These are phyloP conservation scores for Naganishia liquefaciens DNA, from an alignment of 1,284 basidiomycete species.

Conservation along the genomic window DNA sequence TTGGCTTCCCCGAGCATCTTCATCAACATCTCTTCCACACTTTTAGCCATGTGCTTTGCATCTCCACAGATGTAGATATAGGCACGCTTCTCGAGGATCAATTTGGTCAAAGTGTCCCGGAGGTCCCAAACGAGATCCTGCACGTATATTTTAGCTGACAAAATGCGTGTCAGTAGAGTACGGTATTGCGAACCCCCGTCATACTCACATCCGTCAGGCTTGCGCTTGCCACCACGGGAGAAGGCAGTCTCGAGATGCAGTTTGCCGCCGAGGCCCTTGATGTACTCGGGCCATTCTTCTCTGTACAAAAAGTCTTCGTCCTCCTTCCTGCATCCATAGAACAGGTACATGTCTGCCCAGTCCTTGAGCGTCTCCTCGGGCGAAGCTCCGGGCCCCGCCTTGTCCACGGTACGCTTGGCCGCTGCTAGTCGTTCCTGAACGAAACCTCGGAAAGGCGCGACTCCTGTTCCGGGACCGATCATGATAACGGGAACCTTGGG, in stretches of 20 bases:
- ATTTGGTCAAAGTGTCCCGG: conserved; percentile 75
- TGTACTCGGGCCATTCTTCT: conserved; percentile 91
- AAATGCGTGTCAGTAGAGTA: neutral
- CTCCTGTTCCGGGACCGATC: conserved; percentile 97
- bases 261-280: conserved; percentile 82
- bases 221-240: conserved; percentile 75
- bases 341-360: conserved; percentile 92
- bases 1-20: conserved; percentile 90
- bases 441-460: conserved; percentile 98
- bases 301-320: conserved; percentile 89
- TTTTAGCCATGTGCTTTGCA: conserved; percentile 92
- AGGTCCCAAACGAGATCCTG: conserved; percentile 93
- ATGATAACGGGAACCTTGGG: conserved; percentile 98
- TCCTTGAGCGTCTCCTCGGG: conserved; percentile 76
- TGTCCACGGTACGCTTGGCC: conserved; percentile 87
- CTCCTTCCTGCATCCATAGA: conserved; percentile 90
- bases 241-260: conserved; percentile 85
- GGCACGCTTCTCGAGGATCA: conserved; percentile 88
- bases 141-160: conserved; percentile 83
- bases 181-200: neutral
- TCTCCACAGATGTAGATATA: conserved; percentile 96
- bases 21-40: conserved; percentile 83
- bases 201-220: conserved; percentile 70
- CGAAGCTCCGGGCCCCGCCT: conserved; percentile 66
- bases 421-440: conserved; percentile 95